These are phyloP conservation scores for Fusarium setosum DNA, from an alignment of 2,329 filamentous ascomycete species.

Conservation along the genomic window DNA sequence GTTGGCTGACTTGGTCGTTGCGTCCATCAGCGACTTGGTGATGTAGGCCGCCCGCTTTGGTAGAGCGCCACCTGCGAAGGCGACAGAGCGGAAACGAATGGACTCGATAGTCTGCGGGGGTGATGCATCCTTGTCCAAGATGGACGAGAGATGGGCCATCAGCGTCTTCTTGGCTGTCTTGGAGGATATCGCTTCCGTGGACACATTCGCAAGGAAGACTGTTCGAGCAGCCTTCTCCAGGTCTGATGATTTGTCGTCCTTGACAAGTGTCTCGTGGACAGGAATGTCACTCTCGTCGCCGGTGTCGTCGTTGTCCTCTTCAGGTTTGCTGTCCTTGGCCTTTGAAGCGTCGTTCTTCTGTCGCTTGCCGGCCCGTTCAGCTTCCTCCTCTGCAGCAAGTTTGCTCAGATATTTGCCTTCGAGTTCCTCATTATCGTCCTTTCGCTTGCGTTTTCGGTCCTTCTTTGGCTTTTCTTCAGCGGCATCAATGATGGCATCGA, in stretches of 20 bases:
- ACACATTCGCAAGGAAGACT: slow-evolving; percentile 93
- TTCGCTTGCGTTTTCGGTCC: slow-evolving; percentile 74
- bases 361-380: slow-evolving; percentile 66
- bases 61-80: slow-evolving; percentile 80
- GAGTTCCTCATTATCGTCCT: slow-evolving; percentile 75
- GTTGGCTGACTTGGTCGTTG: slow-evolving; percentile 92
- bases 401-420: slow-evolving; percentile 78
- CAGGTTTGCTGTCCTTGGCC: slow-evolving; percentile 43
- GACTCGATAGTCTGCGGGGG: slow-evolving; percentile 83
- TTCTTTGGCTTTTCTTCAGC: slow-evolving; percentile 50
- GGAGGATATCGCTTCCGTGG: slow-evolving; percentile 82
- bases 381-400: slow-evolving; percentile 69
- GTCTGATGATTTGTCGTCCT: slow-evolving; percentile 67
- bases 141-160: slow-evolving; percentile 80
- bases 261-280: slow-evolving; percentile 68
- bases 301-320: slow-evolving; percentile 59
- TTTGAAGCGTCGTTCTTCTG: slow-evolving; percentile 54
- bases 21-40: slow-evolving; percentile 88
- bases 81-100: slow-evolving; percentile 92
- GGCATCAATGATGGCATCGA: slow-evolving; percentile 50
- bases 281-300: slow-evolving; percentile 57
- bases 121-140: slow-evolving; percentile 67
- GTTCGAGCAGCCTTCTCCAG: slow-evolving; percentile 90
- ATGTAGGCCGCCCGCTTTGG: slow-evolving; percentile 97
- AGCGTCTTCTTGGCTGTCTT: slow-evolving; percentile 84